phyloP scores from a whole-genome alignment of 345 rosid genomes.

The Dimocarpus longan region DNA sequence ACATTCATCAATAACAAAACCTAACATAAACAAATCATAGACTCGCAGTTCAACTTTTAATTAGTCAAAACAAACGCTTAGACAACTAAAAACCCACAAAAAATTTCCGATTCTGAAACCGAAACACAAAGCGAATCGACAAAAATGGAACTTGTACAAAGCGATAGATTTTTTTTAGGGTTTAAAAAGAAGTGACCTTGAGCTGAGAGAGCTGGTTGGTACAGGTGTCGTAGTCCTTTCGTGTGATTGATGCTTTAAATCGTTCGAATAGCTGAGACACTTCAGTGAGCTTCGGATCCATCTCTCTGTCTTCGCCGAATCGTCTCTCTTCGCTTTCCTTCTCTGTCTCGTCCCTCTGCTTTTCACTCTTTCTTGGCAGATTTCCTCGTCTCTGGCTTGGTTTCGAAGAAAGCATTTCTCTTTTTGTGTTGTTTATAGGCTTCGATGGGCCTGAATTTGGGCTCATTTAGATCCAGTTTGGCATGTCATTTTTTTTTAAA shows the following conservation, averaged over 20 bases:
- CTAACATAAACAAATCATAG: neutral
- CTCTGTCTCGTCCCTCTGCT: neutral
- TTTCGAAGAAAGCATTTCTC: constrained; percentile 34
- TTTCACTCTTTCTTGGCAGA: neutral
- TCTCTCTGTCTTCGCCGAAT: constrained; percentile 27
- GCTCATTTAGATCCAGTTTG: neutral
- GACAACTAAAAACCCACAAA: neutral
- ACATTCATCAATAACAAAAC: neutral
- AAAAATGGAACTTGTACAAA: neutral
- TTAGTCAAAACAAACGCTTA: neutral
- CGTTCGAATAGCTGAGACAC: constrained; percentile 84
- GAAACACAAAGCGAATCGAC: neutral
- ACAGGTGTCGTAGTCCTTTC: constrained; percentile 67
- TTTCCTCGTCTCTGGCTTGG: constrained; percentile 33
- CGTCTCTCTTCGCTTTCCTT: neutral
- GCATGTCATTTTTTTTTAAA: no score
- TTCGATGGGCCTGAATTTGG: neutral
- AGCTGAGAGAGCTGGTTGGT: constrained; percentile 66
- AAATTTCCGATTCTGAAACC: neutral
- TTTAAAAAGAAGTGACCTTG: constrained; percentile 56
- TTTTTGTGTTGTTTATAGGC: neutral
- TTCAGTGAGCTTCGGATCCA: constrained; percentile 91
- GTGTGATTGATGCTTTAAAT: constrained; percentile 73
- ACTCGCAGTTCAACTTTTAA: neutral
- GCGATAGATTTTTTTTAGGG: constrained; percentile 35